phyloP scores from a whole-genome alignment of 2,329 filamentous ascomycete genomes.

The Bimuria novae-zelandiae region DNA sequence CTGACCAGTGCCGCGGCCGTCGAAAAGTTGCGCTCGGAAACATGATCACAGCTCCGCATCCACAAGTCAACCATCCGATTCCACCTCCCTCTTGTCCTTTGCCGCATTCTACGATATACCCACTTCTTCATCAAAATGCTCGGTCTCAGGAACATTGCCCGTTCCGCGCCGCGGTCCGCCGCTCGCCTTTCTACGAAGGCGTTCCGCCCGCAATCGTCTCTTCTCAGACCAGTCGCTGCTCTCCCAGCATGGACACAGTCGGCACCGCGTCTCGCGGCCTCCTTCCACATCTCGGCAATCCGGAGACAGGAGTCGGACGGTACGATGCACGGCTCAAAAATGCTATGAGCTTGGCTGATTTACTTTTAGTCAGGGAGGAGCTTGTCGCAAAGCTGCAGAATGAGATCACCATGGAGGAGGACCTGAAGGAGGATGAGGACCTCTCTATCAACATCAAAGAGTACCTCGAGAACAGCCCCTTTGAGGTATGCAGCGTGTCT shows the following conservation, averaged over 20 bases:
- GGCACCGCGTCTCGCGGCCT: conserved; percentile 40
- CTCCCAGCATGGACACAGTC: conserved; percentile 40
- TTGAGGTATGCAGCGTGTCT: conserved; percentile 60
- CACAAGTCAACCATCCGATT: conserved; percentile 7
- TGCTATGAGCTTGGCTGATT: conserved; percentile 17
- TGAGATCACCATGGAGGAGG: conserved; percentile 67
- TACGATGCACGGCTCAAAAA: conserved; percentile 4
- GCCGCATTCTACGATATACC: conserved; percentile 10
- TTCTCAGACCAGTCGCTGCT: conserved; percentile 39
- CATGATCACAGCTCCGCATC: conserved; percentile 11
- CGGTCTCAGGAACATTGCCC: conserved; percentile 51
- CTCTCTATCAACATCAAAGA: conserved; percentile 80
- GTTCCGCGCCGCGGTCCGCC: conserved; percentile 50
- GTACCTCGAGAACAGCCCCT: conserved; percentile 84
- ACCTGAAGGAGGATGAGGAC: conserved; percentile 74
- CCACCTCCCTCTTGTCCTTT: conserved; percentile 4
- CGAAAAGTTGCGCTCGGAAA: conserved; percentile 6
- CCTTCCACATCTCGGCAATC: conserved; percentile 51
- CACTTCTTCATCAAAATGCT: conserved; percentile 46
- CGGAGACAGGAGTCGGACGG: conserved; percentile 41
- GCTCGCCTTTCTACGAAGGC: conserved; percentile 48
- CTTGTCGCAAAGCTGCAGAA: conserved; percentile 79
- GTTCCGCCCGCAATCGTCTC: conserved; percentile 41
- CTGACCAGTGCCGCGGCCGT: neutral
- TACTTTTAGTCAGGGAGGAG: conserved; percentile 65